Evolutionary conservation across 2,329 filamentous ascomycete genomes (phyloP), one percentile per base, ranked within the genome.

Genomic region (Aspergillus ibericus): DNA sequence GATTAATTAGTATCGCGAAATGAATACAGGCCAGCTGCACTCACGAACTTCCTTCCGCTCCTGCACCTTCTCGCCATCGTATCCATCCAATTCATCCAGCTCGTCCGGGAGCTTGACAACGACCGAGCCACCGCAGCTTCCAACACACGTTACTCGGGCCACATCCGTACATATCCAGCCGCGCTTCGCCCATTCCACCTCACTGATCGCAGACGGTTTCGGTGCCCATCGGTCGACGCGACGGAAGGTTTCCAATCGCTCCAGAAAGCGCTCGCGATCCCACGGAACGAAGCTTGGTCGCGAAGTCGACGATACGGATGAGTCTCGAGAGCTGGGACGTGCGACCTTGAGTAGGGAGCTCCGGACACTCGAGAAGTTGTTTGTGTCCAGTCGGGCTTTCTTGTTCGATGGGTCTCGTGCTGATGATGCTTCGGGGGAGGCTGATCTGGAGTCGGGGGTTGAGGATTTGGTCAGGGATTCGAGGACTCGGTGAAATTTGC

Each of bases 191-290:
- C 95, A 99, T 73, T 92, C 89, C 7, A 97, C 87, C 76, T 98
- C 95, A 70, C 87, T 92, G 66, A 98, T 88, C 34, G 82, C 82
- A 53, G 93, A 85, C 0, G 95, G 93, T 73, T 98, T 98, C 0
- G 91, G 90, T n/a, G 90, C 89, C 93, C 93, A 99, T 72, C 90
- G 85, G 55, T 92, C 95, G 49, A 98, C 87, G 65, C 93, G 92
- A 70, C 93, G 90, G 71, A 96, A 99, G 0, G 92, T 96, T 60
- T 89, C 89, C 27, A 99, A 81, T 22, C 95, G 82, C 66, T 84
- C 86, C 10, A 98, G 81, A 61, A 98, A 92, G 65, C 91, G 87
- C 38, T 87, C 86, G 54, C 95, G 89, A 72, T 95, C 93, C 78
- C 88, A 90, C 0, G 95, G 93, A 55, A 90, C 90, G 77, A 95